A percentile compares a stretch with the other conserved stretches of the same genome.
Evolutionary conservation across 2,329 filamentous ascomycete genomes (phyloP).

Genomic region (Fusarium sp.): DNA sequence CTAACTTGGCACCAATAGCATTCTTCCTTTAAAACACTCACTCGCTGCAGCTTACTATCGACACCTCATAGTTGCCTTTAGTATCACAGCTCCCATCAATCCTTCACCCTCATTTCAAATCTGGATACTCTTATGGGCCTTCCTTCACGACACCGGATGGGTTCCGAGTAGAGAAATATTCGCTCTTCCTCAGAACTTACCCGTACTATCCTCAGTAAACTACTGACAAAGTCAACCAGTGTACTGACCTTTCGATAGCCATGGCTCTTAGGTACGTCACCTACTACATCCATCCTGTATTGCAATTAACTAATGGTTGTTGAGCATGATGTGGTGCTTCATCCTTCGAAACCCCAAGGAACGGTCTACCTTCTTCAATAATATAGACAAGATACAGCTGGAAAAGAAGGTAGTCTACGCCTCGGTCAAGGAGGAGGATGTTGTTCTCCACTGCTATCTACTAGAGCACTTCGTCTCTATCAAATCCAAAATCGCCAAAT

Average conservation of each 20-base stretch:
- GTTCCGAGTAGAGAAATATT: background rate
- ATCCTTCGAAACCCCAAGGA: background rate
- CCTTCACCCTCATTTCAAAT: background rate
- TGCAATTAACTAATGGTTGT: background rate
- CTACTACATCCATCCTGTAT: too few species aligned
- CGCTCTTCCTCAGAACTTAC: background rate
- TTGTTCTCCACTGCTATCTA: slow-evolving; percentile 24
- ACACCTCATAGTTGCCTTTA: background rate
- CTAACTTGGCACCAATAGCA: too few species aligned
- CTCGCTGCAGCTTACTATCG: background rate
- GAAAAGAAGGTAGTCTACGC: slow-evolving; percentile 4
- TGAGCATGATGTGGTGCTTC: slow-evolving; percentile 8
- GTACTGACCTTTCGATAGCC: background rate
- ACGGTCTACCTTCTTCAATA: background rate
- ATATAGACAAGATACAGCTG: slow-evolving; percentile 10
- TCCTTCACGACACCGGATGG: background rate
- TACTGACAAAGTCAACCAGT: background rate
- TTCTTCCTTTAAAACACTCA: background rate
- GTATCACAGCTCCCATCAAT: background rate
- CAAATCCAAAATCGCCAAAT: slow-evolving; percentile 17
- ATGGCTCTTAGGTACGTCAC: slow-evolving; percentile 13
- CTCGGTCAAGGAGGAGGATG: slow-evolving; percentile 10
- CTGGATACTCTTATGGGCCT: background rate
- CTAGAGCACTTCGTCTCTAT: slow-evolving; percentile 29
- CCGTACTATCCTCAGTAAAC: background rate